A percentile compares a stretch with the other conserved stretches of the same genome.
These are phyloP conservation scores for Camillea tinctor DNA, from an alignment of 2,329 filamentous ascomycete species.

Conservation along the genomic window DNA sequence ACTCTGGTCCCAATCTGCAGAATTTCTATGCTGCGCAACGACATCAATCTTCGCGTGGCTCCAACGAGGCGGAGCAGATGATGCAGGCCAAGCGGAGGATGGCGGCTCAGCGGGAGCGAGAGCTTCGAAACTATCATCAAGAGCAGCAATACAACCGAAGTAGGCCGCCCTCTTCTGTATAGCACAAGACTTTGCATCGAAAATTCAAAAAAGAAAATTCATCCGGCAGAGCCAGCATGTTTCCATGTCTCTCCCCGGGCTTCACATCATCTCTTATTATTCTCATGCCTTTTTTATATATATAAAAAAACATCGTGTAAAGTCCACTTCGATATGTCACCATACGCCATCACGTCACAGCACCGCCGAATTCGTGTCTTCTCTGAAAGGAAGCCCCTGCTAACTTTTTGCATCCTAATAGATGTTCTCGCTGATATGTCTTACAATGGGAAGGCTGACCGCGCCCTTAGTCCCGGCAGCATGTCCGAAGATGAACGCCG, in stretches of 20 bases:
- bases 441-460: constrained; percentile 71
- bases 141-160: constrained; percentile 99
- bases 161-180: constrained; percentile 80
- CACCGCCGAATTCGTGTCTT: constrained; percentile 17
- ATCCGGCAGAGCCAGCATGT: constrained; percentile 29
- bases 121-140: constrained; percentile 99
- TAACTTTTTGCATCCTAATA: constrained; percentile 42
- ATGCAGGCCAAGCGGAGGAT: constrained; percentile 99
- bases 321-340: constrained; percentile 21
- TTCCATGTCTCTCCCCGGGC: constrained; percentile 23
- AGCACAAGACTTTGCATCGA: constrained; percentile 51
- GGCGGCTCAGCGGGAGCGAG: constrained; percentile 97
- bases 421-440: constrained; percentile 50
- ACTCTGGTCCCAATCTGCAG: constrained; percentile 76
- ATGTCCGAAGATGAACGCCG: constrained; percentile 96
- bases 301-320: constrained; percentile 32
- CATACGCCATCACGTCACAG: constrained; percentile 22
- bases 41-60: constrained; percentile 80
- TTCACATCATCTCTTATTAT: constrained; percentile 26
- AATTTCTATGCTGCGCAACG: constrained; percentile 94
- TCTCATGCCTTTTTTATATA: constrained; percentile 29
- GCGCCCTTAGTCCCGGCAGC: constrained; percentile 75
- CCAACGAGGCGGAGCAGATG: constrained; percentile 93
- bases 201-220: constrained; percentile 38
- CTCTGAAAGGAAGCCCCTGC: constrained; percentile 27